A percentile compares a stretch with the other conserved stretches of the same genome.
Conservation (phyloP, 2,329 filamentous ascomycete genomes). For the Pseudocercospora vitis region DNA sequence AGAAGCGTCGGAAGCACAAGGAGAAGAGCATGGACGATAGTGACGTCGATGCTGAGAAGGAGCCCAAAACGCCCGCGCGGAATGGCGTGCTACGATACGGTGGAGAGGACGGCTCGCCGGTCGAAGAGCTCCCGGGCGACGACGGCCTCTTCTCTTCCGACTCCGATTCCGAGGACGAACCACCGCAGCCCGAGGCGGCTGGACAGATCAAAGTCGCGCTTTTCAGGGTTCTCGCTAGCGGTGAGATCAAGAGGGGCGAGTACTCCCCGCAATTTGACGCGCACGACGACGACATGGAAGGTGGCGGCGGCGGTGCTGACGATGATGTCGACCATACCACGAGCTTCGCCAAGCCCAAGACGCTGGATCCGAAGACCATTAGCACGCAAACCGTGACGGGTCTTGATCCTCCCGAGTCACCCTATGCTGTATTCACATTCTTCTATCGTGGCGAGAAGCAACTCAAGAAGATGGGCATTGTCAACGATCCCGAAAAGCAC, state of each 20-base stretch:
- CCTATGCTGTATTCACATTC: constrained; percentile 96
- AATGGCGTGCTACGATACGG: constrained; percentile 76
- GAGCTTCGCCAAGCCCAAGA: constrained; percentile 95
- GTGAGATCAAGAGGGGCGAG: constrained; percentile 96
- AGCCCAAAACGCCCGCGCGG: constrained; percentile 38
- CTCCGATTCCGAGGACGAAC: constrained; percentile 75
- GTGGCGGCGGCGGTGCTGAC: constrained; percentile 59
- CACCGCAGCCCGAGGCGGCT: constrained; percentile 82
- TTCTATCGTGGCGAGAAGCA: constrained; percentile 95
- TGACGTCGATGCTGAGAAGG: constrained; percentile 50
- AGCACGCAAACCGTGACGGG: constrained; percentile 99
- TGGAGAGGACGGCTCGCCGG: constrained; percentile 69
- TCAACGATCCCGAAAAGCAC: constrained; percentile 62
- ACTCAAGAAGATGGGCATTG: constrained; percentile 92
- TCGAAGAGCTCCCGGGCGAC: constrained; percentile 70
- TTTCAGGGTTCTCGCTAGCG: constrained; percentile 90
- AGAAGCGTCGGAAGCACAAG: constrained; percentile 69
- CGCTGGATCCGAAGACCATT: constrained; percentile 92
- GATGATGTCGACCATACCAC: constrained; percentile 95
- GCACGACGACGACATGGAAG: constrained; percentile 76
- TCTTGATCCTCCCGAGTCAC: constrained; percentile 92
- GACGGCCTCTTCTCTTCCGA: constrained; percentile 64
- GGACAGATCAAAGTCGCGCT: constrained; percentile 98
- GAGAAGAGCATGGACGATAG: constrained; percentile 50
- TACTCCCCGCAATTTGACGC: constrained; percentile 98